Conservation (phyloP, 352 stramenopile genomes). For the Pythium plurisporium region DNA sequence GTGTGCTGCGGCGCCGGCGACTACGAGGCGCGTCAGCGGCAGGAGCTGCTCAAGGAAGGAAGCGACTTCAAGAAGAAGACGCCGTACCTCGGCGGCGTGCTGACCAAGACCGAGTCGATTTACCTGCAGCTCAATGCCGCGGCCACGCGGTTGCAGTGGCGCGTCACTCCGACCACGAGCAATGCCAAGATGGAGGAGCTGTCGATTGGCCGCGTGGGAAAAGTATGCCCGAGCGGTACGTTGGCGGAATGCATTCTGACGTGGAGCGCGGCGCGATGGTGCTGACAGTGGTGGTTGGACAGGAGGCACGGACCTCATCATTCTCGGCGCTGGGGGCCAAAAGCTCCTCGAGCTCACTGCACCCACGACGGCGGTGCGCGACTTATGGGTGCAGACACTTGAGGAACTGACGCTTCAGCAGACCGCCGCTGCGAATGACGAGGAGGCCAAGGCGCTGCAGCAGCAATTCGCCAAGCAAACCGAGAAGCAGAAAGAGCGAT, state of each 20-base stretch:
- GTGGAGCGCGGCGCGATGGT: background rate
- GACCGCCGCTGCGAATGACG: slow-evolving; percentile 6
- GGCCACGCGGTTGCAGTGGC: slow-evolving; percentile 41
- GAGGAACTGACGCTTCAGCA: slow-evolving; percentile 47
- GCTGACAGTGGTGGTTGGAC: background rate
- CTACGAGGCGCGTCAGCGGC: slow-evolving; percentile 57
- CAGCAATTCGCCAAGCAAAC: slow-evolving; percentile 51
- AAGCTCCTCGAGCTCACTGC: slow-evolving; percentile 64
- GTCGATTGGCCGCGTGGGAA: slow-evolving; percentile 43
- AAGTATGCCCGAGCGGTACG: slow-evolving; percentile 52
- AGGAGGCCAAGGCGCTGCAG: slow-evolving; percentile 37
- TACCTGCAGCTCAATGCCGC: slow-evolving; percentile 56
- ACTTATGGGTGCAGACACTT: slow-evolving; percentile 66
- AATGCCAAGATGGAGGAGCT: slow-evolving; percentile 45
- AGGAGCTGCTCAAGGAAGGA: slow-evolving; percentile 60
- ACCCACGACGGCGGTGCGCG: slow-evolving; percentile 30
- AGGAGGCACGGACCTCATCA: slow-evolving; percentile 32
- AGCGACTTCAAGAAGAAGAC: slow-evolving; percentile 69
- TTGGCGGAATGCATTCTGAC: background rate
- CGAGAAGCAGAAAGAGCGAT: slow-evolving; percentile 64
- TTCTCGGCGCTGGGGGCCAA: slow-evolving; percentile 47
- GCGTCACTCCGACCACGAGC: slow-evolving; percentile 26
- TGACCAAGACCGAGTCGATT: slow-evolving; percentile 51
- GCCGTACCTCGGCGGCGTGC: slow-evolving; percentile 52
- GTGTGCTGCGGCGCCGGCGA: slow-evolving; percentile 48